A percentile compares a stretch with the other conserved stretches of the same genome.
Evolutionary conservation across 2,329 filamentous ascomycete species (phyloP).

Genomic region (Claviceps maximensis): DNA sequence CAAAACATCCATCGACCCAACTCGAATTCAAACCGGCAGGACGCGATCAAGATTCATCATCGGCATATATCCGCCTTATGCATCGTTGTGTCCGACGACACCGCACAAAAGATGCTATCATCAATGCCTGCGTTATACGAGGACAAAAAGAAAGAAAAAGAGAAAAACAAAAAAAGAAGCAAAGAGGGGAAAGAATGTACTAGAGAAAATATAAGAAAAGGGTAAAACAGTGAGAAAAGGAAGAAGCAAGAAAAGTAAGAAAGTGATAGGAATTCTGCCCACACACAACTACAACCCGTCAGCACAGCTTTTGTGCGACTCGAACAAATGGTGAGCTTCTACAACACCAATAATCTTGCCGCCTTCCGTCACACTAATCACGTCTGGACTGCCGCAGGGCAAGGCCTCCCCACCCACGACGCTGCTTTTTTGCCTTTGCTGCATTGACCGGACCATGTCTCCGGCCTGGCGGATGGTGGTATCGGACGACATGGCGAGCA

Average conservation of each 20-base stretch:
- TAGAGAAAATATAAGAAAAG: neutral
- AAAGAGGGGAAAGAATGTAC: too few relatives aligned
- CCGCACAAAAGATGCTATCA: too few relatives aligned
- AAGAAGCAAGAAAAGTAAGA: neutral
- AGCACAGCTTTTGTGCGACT: neutral
- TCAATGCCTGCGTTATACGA: too few relatives aligned
- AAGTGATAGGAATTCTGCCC: neutral
- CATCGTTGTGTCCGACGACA: too few relatives aligned
- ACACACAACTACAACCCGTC: neutral
- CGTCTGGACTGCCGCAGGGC: constrained; percentile 9
- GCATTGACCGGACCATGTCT: constrained; percentile 29
- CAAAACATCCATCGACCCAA: too few relatives aligned
- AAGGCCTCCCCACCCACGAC: constrained; percentile 17
- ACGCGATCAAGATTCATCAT: too few relatives aligned
- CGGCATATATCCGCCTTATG: too few relatives aligned
- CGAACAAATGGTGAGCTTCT: constrained; percentile 7
- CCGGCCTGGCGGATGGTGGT: constrained; percentile 41
- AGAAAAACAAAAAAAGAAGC: too few relatives aligned
- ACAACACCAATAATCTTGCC: constrained; percentile 13
- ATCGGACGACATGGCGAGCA: constrained; percentile 45
- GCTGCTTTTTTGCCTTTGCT: neutral
- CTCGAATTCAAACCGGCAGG: too few relatives aligned
- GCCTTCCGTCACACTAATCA: constrained; percentile 19
- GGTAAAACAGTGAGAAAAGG: neutral
- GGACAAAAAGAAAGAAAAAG: too few relatives aligned